These are phyloP conservation scores for Calonectria naviculata DNA, from an alignment of 2,329 filamentous ascomycete species.

Conservation along the genomic window DNA sequence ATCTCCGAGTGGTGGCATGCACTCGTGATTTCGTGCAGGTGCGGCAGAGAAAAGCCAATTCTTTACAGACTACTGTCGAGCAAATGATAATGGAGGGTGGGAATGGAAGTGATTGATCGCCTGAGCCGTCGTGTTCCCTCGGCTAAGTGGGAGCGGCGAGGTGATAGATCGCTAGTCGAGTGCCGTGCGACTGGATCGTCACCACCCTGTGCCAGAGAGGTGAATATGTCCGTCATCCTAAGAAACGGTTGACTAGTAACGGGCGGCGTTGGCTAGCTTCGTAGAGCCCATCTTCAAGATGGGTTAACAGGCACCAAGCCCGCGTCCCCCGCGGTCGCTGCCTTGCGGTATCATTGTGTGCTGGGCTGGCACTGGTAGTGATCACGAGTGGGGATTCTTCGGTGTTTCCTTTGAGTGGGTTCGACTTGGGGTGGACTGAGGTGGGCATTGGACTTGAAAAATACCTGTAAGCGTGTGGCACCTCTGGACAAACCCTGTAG, in stretches of 20 bases:
- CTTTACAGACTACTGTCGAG: slow-evolving; percentile 10
- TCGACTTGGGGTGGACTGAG: slow-evolving; percentile 2
- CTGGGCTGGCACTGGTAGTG: slow-evolving; percentile 8
- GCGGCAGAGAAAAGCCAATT: slow-evolving; percentile 14
- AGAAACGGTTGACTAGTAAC: slow-evolving; percentile 14
- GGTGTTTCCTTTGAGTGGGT: slow-evolving; percentile 5
- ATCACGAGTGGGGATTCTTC: slow-evolving; percentile 14
- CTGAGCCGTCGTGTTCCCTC: slow-evolving; percentile 18
- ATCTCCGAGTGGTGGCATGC: slow-evolving; percentile 38
- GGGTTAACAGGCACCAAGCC: slow-evolving; percentile 1
- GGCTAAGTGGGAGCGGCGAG: slow-evolving; percentile 5
- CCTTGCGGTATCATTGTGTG: slow-evolving; percentile 8
- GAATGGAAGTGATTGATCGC: slow-evolving; percentile 11
- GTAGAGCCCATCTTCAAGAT: not conserved
- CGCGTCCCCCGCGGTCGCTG: not conserved
- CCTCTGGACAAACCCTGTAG: slow-evolving; percentile 43
- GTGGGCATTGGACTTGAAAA: slow-evolving; percentile 8
- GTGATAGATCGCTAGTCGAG: slow-evolving; percentile 17
- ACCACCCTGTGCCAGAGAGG: slow-evolving; percentile 7
- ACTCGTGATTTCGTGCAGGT: slow-evolving; percentile 41
- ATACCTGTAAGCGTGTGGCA: slow-evolving; percentile 28
- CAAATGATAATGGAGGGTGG: slow-evolving; percentile 18
- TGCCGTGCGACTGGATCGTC: slow-evolving; percentile 20
- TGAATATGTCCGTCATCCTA: slow-evolving; percentile 20
- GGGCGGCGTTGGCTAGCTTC: slow-evolving; percentile 11